Base-by-base conservation (phyloP, 2,329 filamentous ascomycete genomes). In the Chaetomiaceae sp. region DNA sequence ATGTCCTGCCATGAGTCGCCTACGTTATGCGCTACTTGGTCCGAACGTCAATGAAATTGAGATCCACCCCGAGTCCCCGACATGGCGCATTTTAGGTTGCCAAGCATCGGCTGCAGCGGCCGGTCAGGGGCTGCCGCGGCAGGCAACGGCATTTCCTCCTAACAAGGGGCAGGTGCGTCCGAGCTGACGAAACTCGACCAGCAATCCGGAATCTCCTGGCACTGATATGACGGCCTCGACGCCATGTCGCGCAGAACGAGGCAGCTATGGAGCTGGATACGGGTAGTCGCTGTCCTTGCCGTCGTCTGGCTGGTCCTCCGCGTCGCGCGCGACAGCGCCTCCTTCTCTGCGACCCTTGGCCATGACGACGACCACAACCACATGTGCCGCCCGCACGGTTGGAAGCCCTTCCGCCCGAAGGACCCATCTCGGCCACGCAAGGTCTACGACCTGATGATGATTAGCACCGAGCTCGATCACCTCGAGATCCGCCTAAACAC, bases 391-490 rank as follows among this genome's bases (percentile, higher is more conserved):
- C 63, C 63, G 7, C 68, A 74, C 54, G 69, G 72, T 25, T 74
- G 72, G 69, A 57, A 64, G 33, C 67, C 69, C 3, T 75, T 68
- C 59, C 46, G 53, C 4, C 54, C 58, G 19, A 36, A 44, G 7
- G 43, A 53, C 14, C 42, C 55, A n/a, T 59, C 55, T 17, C 51
- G 55, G 17, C 61, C 63, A 43, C 74, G 80, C 47, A 81, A 80
- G 63, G 70, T 83, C 29, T 83, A 82, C 65, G 83, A 87, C 63
- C 71, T 87, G 1, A 73, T 84, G 61, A 77, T 85, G 72, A 68
- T 85, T 60, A 84, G 82, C 59, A 78, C 74, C 3, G 83, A 86
- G 68, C 72, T 86, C 12, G 83, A 86, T 68, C 83, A 81, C 75
- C 73, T 87, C 38, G 83, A 87, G 65, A 79, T 87, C 44, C 79